Evolutionary conservation across 75 land plant species (phyloP), one percentile per base, ranked within the genome.

Genomic region (Sequoia sempervirens): DNA sequence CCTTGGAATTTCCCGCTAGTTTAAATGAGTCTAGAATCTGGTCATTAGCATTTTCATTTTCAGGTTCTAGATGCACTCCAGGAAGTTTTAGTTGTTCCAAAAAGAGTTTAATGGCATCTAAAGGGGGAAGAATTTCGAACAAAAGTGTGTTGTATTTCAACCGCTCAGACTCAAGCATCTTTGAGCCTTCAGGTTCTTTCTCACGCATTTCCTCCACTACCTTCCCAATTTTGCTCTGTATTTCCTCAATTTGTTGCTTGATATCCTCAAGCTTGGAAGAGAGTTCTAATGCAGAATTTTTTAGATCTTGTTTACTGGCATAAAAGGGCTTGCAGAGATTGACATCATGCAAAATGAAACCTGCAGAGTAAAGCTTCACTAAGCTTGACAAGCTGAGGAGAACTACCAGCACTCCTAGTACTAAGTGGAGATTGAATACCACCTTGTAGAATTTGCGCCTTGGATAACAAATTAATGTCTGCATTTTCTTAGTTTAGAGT

Each of bases 371-470:
- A 75, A 85, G 81, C 81, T 75, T 90, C 37, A 84, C 83, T 18
- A 90, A 52, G 0, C 88, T 80, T 56, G 87, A 80, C 28, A 88
- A 43, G 50, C 58, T 84, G 56, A 90, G 78, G 52, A 89, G 69
- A 41, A 90, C 26, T 34, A 85, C 86, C 50, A 82, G 74, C 47
- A 68, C 61, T 11, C 83, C 90, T 69, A 88, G 36, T 3, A 83
- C 14, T 18, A 86, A 76, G 10, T 85, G 75, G 5, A 83, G 41
- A 53, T 81, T 73, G 12, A 28, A 73, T 23, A 84, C n/a, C 13
- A 53, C 20, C 82, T 54, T 50, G 6, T 38, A 47, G 37, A 8
- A 81, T 36, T 53, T 81, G 32, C 82, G 32, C 37, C 82, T 81
- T 81, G 54, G 41, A 18, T 26, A 17, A 81, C 80, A 81, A 20